Base-by-base conservation (phyloP, 1,284 basidiomycete genomes). In the Stereum hirsutum region DNA sequence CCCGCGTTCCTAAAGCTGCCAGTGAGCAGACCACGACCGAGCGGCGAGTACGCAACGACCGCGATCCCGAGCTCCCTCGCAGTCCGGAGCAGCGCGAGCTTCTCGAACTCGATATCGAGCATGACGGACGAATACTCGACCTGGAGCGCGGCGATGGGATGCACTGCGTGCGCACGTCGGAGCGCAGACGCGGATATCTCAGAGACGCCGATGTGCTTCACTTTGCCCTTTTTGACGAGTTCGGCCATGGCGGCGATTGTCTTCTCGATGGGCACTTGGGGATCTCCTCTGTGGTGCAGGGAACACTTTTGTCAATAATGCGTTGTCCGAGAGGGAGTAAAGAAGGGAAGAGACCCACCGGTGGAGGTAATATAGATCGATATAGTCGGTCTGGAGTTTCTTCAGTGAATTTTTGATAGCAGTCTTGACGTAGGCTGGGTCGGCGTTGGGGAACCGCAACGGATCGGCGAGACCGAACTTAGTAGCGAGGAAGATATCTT, bases 1-100 rank as follows among this genome's bases (percentile, higher is more conserved):
- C 26, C 68, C 64, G 12, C 67, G n/a, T n/a, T n/a, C n/a, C n/a
- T 69, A 52, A 70, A 67, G 51, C 59, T 57, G 2, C 81, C 81
- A 0, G 77, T 77, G 23, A 86, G 53, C 40, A 87, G 54, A 0
- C 83, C 84, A 14, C 78, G 63, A 4, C 77, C 79, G 14, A 83
- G 64, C 0, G 78, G 78, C 10, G 72, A 71, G 54, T 84, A 85
- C 4, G 78, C 76, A 8, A 81, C 63, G 41, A 86, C 52, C 38
- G 61, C 57, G 4, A 77, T 60, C 1, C 75, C 74, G 4, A 78
- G 65, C 52, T 78, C 75, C 12, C 71, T 57, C 0, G 70, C 71
- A 0, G 72, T 64, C 35, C 70, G 64, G 11, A 78, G 56, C 0
- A 79, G 50, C 2, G 59, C 70, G 12, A 74, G 57, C 50, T 72